Conservation (phyloP, 2,329 filamentous ascomycete species). For the Epichloe glyceriae region DNA sequence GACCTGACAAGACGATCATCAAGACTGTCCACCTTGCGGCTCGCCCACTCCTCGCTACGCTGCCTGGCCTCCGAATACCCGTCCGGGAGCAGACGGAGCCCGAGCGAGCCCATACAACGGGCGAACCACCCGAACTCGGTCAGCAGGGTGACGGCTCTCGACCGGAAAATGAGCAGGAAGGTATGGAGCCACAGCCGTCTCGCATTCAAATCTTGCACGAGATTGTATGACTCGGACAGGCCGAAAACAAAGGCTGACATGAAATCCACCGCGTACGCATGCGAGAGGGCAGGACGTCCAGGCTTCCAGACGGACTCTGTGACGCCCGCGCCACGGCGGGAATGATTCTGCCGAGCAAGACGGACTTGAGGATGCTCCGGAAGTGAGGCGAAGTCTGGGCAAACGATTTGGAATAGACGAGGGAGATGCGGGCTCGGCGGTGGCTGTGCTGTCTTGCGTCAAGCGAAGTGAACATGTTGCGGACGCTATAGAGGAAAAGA, state of each 20-base stretch:
- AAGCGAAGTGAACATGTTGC: not conserved
- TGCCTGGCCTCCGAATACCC: not conserved
- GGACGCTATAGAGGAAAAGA: not conserved
- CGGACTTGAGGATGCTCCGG: not conserved
- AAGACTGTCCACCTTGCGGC: not conserved
- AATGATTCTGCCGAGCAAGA: not conserved
- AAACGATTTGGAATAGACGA: not conserved
- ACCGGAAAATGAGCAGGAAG: not conserved
- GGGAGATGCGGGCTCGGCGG: not conserved
- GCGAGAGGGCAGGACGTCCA: not conserved
- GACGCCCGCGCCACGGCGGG: not conserved
- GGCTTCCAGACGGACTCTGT: not conserved
- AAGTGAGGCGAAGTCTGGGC: not conserved
- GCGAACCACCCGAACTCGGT: not conserved
- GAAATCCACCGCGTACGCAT: not conserved
- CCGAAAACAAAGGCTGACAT: not conserved
- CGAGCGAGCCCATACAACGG: not conserved
- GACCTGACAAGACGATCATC: not conserved
- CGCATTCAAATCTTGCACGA: not conserved
- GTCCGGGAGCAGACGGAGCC: not conserved
- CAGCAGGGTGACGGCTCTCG: not conserved
- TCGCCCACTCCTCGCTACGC: not conserved
- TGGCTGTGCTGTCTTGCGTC: not conserved
- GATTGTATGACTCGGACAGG: not conserved
- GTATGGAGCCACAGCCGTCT: not conserved